These are phyloP conservation scores for Spathaspora sp. DNA, from an alignment of 1,139 yeast species.

Conservation along the genomic window DNA sequence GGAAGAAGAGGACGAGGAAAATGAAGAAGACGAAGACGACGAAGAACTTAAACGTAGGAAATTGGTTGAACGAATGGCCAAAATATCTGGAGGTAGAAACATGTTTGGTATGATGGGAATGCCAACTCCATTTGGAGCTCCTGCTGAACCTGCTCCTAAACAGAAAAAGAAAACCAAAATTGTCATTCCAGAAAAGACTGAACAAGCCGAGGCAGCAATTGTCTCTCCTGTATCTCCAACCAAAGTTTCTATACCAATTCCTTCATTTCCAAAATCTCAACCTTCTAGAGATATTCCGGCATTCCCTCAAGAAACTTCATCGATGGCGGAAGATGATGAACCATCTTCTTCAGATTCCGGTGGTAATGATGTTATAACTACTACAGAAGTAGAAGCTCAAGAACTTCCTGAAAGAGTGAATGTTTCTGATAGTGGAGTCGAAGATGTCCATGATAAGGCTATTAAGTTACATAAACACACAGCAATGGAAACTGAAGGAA, in stretches of 20 bases:
- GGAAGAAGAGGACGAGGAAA: conserved; percentile 20
- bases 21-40: conserved; percentile 50
- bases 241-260: neutral
- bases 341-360: conserved; percentile 14
- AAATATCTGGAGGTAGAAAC: conserved; percentile 88
- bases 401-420: conserved; percentile 1
- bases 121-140: conserved; percentile 36
- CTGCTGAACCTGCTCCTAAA: conserved; percentile 18
- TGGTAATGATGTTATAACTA: conserved; percentile 14
- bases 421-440: conserved; percentile 22
- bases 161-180: conserved; percentile 10
- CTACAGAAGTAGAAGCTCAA: conserved; percentile 7
- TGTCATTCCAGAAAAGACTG: conserved; percentile 16
- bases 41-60: conserved; percentile 81
- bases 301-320: conserved; percentile 22
- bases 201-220: conserved; percentile 8
- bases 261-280: conserved; percentile 9
- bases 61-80: conserved; percentile 93
- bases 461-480: conserved; percentile 12
- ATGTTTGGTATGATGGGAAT: conserved; percentile 83
- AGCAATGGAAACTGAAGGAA: conserved; percentile 29
- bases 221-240: conserved; percentile 5
- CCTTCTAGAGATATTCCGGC: conserved; percentile 3
- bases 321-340: conserved; percentile 33
- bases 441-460: conserved; percentile 12